Conservation (phyloP, 805 yeast species). For the Myxozyma sirexii region DNA sequence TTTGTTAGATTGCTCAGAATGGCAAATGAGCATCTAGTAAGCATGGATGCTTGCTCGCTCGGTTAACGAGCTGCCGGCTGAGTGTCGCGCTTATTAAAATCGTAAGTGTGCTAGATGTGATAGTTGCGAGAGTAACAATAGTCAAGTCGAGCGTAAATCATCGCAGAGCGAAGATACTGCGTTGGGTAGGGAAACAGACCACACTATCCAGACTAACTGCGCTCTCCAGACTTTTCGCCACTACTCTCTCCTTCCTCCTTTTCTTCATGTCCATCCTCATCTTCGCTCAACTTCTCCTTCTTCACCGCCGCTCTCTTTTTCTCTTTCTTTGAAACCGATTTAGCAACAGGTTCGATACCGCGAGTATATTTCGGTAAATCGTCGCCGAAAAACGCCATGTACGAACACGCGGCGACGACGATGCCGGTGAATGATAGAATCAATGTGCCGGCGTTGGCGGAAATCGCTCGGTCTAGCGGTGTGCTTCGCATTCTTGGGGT, state of each 20-base stretch:
- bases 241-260: background rate
- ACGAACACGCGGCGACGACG: constrained; percentile 37
- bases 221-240: background rate
- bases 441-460: constrained; percentile 29
- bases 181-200: no score
- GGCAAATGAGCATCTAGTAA: no score
- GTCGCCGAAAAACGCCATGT: constrained; percentile 17
- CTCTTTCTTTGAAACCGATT: background rate
- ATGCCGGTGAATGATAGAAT: constrained; percentile 38
- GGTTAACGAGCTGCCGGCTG: no score
- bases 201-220: no score
- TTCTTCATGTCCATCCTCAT: background rate
- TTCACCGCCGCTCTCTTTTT: background rate
- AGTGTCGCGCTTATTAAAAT: no score
- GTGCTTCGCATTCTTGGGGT: constrained; percentile 15
- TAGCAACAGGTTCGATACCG: background rate
- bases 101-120: no score
- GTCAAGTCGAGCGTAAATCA: no score
- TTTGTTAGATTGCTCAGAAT: no score
- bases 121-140: no score
- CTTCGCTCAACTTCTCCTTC: background rate
- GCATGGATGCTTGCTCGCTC: no score
- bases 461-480: constrained; percentile 33
- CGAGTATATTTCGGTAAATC: constrained; percentile 9
- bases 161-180: no score